These are phyloP conservation scores for Camellia sinensis DNA, from an alignment of 148 eudicot species.

Conservation along the genomic window DNA sequence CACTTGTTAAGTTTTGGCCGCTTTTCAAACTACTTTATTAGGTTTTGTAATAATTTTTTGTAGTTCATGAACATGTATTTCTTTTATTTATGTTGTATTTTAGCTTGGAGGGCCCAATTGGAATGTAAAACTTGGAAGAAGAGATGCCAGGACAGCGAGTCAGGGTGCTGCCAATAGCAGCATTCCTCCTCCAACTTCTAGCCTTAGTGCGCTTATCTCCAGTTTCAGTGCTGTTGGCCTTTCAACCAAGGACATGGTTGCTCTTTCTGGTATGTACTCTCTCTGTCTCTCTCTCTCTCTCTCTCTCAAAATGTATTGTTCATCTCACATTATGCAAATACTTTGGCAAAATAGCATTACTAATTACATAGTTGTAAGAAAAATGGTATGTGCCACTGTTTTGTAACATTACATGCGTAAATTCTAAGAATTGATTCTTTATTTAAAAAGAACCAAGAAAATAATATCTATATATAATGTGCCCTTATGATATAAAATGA, in stretches of 20 bases:
- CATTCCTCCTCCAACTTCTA: conserved; percentile 50
- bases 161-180: conserved; percentile 49
- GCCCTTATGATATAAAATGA: too few relatives aligned
- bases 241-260: conserved; percentile 53
- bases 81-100: background rate
- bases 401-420: too few relatives aligned
- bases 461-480: too few relatives aligned
- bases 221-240: conserved; percentile 50
- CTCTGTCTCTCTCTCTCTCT: background rate
- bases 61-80: background rate
- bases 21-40: too few relatives aligned
- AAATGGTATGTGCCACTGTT: too few relatives aligned
- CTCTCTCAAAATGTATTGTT: background rate
- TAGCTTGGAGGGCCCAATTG: conserved; percentile 71
- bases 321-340: background rate
- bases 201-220: conserved; percentile 38
- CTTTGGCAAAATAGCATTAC: background rate
- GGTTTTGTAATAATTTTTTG: too few relatives aligned
- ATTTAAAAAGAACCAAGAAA: too few relatives aligned
- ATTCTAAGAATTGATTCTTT: too few relatives aligned
- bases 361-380: too few relatives aligned
- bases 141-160: conserved; percentile 60
- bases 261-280: conserved; percentile 41
- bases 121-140: conserved; percentile 55
- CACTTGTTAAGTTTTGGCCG: too few relatives aligned